phyloP scores from a whole-genome alignment of 1,139 yeast species.

The Eremothecium gossypii region DNA sequence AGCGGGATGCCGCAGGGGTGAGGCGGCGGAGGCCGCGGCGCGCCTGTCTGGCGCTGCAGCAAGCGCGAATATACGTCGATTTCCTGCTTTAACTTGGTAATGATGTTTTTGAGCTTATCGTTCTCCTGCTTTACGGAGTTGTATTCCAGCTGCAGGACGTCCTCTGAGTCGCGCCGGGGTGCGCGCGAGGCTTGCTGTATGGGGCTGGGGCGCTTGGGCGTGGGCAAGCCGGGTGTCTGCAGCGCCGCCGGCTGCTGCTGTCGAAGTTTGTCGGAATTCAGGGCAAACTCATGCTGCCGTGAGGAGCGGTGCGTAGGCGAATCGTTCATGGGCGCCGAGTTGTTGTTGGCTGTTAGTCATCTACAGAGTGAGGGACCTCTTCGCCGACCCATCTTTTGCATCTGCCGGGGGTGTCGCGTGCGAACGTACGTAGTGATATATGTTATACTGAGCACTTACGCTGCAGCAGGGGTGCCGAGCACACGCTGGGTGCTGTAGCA shows the following conservation, averaged over 20 bases:
- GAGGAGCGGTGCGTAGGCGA: not conserved
- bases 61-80: slow-evolving; percentile 26
- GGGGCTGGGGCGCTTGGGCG: not conserved
- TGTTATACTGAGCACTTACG: no score
- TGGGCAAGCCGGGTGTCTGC: no score
- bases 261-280: slow-evolving; percentile 1
- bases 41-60: slow-evolving; percentile 6
- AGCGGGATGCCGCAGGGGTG: slow-evolving; percentile 6
- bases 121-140: slow-evolving; percentile 19
- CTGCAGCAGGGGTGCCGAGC: no score
- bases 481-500: no score
- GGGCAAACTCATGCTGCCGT: not conserved
- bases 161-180: not conserved
- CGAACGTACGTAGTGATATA: no score
- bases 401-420: no score
- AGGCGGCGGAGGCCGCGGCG: slow-evolving; percentile 5
- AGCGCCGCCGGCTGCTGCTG: not conserved
- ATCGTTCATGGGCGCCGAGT: no score
- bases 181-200: not conserved
- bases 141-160: slow-evolving; percentile 16
- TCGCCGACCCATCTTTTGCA: no score
- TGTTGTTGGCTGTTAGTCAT: no score
- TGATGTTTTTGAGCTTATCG: slow-evolving; percentile 22
- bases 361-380: no score
- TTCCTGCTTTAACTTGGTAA: slow-evolving; percentile 22